Evolutionary conservation across 2,329 filamentous ascomycete species (phyloP), one percentile per base, ranked within the genome.

Genomic region (Dothiorella sarmentorum): DNA sequence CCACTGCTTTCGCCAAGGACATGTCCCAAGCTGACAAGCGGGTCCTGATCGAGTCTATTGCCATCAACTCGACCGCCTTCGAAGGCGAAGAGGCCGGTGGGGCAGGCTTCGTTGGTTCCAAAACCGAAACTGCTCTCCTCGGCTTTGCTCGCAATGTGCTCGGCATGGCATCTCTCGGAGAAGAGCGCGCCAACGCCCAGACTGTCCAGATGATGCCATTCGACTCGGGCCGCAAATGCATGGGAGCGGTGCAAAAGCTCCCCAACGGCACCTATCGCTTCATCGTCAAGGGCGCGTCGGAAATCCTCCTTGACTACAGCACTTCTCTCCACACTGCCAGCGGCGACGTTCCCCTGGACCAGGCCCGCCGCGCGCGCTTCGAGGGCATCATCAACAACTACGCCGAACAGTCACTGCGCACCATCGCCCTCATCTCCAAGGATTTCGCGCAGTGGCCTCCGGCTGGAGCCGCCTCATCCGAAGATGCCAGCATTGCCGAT

Each of bases 281-380:
- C 2, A 71, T 82, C 7, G 76, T 80, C 58, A 84, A 84, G 67
- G 82, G 82, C 29, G 82, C 81, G 13, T 83, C 82, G 0, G 82
- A 84, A 63, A 83, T 84, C 49, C 71, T 83, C 2, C 70, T 83
- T 2, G 40, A 43, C 20, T 24, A 15, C 33, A 38, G 40, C 67
- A 67, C 20, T 69, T n/a, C 20, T 13, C 26, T 49, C 7, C 24
- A 26, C 15, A 61, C 64, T 27, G 10, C 42, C 4, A 27, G 15
- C 22, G 42, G 33, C 18, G 42, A 24, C n/a, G 44, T 38, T 26
- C 27, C 37, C 2, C 52, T 56, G 3, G 52, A 56, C 18, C 26
- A 13, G 13, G 27, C 2, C 66, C 49, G 49, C 2, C 33, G 49
- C 15, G 15, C 18, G 44, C 60, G 61, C 0, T 56, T 76, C 24